A percentile compares a stretch with the other conserved stretches of the same genome.
Conservation (phyloP, 2,329 filamentous ascomycete species). For the Trichophaea hybrida region DNA sequence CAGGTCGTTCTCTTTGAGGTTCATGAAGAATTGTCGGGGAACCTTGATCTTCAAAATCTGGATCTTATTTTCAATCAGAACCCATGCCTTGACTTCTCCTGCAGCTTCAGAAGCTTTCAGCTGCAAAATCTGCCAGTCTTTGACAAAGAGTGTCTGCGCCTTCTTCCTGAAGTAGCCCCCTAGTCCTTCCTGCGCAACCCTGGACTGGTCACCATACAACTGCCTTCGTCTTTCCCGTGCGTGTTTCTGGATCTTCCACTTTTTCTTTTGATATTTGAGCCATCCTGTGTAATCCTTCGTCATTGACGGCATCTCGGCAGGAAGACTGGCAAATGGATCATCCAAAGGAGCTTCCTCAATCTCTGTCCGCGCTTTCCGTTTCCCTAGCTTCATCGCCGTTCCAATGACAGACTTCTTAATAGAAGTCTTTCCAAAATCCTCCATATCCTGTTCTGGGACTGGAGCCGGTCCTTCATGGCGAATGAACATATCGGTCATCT, state of each 20-base stretch:
- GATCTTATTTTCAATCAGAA: conserved; percentile 85
- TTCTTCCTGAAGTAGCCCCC: conserved; percentile 76
- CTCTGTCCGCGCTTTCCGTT: conserved; percentile 35
- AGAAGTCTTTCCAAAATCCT: conserved; percentile 52
- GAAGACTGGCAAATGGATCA: conserved; percentile 71
- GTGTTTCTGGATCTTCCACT: conserved; percentile 96
- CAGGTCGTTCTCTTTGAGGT: conserved; percentile 72
- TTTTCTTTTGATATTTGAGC: conserved; percentile 88
- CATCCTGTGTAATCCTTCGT: conserved; percentile 78
- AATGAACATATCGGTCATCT: conserved; percentile 80
- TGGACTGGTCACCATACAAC: conserved; percentile 74
- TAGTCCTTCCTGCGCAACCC: conserved; percentile 44
- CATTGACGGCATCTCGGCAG: conserved; percentile 68
- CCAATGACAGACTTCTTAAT: conserved; percentile 31
- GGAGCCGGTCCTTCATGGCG: conserved; percentile 10
- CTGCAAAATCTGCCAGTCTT: conserved; percentile 89
- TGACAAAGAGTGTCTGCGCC: conserved; percentile 76
- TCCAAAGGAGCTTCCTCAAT: conserved; percentile 31
- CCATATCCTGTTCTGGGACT: conserved; percentile 43
- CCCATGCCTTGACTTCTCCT: conserved; percentile 74
- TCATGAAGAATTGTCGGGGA: conserved; percentile 77
- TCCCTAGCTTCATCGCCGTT: conserved; percentile 34
- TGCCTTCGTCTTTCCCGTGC: conserved; percentile 73
- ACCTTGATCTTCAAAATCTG: conserved; percentile 81
- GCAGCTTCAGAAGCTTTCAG: conserved; percentile 68